These are phyloP conservation scores for Linnemannia hyalina DNA, from an alignment of 192 early-diverging fungal genomes.

Conservation along the genomic window DNA sequence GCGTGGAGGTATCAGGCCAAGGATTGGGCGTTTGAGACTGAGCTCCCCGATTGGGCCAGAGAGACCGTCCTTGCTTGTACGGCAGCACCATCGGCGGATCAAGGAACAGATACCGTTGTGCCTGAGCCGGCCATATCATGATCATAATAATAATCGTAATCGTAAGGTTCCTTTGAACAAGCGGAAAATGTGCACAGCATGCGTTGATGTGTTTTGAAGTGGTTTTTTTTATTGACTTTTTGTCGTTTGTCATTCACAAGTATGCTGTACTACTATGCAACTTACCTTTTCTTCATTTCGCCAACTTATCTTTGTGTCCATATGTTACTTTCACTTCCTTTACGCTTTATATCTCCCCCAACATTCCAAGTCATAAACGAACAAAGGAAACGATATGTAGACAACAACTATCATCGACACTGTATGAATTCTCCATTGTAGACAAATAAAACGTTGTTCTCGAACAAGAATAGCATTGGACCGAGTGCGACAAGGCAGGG, in stretches of 20 bases:
- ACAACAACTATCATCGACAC: background rate
- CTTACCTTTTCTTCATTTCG: background rate
- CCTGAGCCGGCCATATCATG: background rate
- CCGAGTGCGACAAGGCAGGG: background rate
- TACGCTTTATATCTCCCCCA: background rate
- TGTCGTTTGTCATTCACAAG: background rate
- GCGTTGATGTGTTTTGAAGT: background rate
- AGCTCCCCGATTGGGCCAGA: conserved; percentile 85
- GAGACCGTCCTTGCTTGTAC: conserved; percentile 24
- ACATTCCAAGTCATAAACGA: background rate
- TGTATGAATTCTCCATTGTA: conserved; percentile 13
- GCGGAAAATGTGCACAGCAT: background rate
- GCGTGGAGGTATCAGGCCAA: conserved; percentile 85
- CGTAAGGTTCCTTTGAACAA: background rate
- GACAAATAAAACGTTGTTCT: conserved; percentile 1
- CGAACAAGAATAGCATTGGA: background rate
- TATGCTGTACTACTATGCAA: background rate
- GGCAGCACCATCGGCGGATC: background rate
- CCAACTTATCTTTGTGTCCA: background rate
- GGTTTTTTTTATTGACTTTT: background rate
- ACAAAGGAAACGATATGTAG: background rate
- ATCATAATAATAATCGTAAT: background rate
- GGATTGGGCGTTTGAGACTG: conserved; percentile 85
- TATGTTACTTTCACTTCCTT: background rate
- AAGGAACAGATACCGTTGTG: background rate